These are phyloP conservation scores for Stemphylium beticola DNA, from an alignment of 2,329 filamentous ascomycete genomes.

Conservation along the genomic window DNA sequence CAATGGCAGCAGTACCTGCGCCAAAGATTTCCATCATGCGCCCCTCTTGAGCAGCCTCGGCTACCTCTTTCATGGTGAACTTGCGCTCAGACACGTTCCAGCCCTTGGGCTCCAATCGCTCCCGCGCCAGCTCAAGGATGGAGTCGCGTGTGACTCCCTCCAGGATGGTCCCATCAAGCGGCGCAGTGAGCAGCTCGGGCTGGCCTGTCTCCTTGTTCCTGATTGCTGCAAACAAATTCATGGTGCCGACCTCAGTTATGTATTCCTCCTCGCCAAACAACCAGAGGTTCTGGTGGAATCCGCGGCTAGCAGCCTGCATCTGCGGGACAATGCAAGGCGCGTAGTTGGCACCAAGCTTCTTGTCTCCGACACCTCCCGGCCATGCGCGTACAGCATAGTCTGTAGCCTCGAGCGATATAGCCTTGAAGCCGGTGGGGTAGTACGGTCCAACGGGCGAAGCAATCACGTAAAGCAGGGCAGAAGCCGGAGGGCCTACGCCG, in stretches of 20 bases:
- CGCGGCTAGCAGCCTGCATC: conserved; percentile 84
- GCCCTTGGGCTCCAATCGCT: conserved; percentile 81
- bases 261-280: conserved; percentile 94
- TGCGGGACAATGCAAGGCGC: conserved; percentile 99
- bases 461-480: conserved; percentile 91
- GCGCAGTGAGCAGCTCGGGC: conserved; percentile 93
- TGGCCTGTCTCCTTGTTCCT: conserved; percentile 85
- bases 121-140: conserved; percentile 81
- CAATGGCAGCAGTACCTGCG: conserved; percentile 90
- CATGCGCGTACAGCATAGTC: conserved; percentile 96
- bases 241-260: conserved; percentile 96
- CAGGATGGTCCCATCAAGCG: conserved; percentile 93
- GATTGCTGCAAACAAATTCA: conserved; percentile 95
- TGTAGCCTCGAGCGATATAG: conserved; percentile 91
- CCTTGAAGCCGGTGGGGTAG: conserved; percentile 98
- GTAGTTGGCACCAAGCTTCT: conserved; percentile 98
- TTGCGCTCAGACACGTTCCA: conserved; percentile 91
- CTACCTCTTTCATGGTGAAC: conserved; percentile 86
- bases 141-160: conserved; percentile 95
- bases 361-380: conserved; percentile 96
- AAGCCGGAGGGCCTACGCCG: conserved; percentile 89
- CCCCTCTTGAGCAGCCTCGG: conserved; percentile 81
- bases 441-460: conserved; percentile 96
- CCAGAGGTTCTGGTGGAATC: conserved; percentile 99
- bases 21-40: conserved; percentile 93